Percentiles rank a stretch among this genome's conserved stretches.
phyloP scores from a whole-genome alignment of 2,329 filamentous ascomycete genomes.

The Diaporthe eres region DNA sequence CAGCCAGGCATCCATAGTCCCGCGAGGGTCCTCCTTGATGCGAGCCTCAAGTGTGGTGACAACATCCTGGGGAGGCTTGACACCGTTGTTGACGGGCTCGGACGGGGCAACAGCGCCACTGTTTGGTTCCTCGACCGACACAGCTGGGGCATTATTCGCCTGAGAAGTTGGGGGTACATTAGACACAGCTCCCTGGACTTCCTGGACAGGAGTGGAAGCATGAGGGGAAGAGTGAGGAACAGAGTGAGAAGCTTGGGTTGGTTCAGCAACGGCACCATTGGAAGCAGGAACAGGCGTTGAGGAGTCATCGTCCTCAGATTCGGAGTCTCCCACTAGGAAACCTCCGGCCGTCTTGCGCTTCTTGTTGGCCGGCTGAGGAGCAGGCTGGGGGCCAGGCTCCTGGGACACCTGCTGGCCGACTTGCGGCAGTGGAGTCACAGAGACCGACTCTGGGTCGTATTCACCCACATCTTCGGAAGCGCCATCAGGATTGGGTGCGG shows the following conservation, averaged over 20 bases:
- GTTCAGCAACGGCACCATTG: constrained; percentile 42
- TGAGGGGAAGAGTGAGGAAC: constrained; percentile 42
- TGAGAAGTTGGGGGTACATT: constrained; percentile 51
- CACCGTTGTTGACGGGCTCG: constrained; percentile 77
- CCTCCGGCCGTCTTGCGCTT: constrained; percentile 74
- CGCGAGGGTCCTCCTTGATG: constrained; percentile 91
- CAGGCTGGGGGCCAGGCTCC: constrained; percentile 52
- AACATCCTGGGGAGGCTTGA: constrained; percentile 51
- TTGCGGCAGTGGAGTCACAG: constrained; percentile 49
- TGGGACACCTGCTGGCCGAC: constrained; percentile 32
- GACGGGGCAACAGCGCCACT: constrained; percentile 52
- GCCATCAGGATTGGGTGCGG: constrained; percentile 58
- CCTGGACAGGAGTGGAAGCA: constrained; percentile 46
- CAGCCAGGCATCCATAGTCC: constrained; percentile 93
- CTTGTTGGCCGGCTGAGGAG: constrained; percentile 50
- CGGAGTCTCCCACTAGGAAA: constrained; percentile 72
- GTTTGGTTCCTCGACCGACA: constrained; percentile 52
- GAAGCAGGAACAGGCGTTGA: constrained; percentile 46
- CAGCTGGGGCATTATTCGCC: constrained; percentile 43
- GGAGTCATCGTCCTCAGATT: constrained; percentile 65
- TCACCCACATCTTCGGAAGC: constrained; percentile 66
- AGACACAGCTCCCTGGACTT: constrained; percentile 48
- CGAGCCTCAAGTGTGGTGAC: constrained; percentile 79
- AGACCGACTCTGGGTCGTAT: constrained; percentile 71
- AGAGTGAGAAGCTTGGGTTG: constrained; percentile 40